These are phyloP conservation scores for Phialophora macrospora DNA, from an alignment of 2,329 filamentous ascomycete species.

Conservation along the genomic window DNA sequence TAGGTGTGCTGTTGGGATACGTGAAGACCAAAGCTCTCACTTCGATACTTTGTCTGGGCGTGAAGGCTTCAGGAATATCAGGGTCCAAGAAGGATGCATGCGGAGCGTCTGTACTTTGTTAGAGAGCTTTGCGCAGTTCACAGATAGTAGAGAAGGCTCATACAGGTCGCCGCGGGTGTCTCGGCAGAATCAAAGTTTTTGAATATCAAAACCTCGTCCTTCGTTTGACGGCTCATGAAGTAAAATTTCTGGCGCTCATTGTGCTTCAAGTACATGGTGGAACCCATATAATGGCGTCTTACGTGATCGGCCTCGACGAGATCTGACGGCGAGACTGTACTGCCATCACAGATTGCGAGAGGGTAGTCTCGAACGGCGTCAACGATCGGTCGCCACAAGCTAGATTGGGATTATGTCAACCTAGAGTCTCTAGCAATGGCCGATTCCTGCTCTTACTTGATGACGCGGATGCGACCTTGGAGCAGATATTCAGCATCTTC, in stretches of 20 bases:
- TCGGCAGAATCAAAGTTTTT: constrained; percentile 12
- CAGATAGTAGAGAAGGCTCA: background rate
- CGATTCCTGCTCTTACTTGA: constrained; percentile 3
- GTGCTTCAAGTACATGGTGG: constrained; percentile 7
- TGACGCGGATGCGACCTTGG: constrained; percentile 4
- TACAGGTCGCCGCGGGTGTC: background rate
- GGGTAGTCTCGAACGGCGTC: constrained; percentile 3
- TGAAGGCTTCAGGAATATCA: background rate
- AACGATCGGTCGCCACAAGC: constrained; percentile 7
- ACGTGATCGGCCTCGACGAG: constrained; percentile 11
- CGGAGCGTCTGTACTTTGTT: background rate
- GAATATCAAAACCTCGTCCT: constrained; percentile 7
- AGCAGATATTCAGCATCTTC: constrained; percentile 4
- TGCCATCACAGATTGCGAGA: constrained; percentile 2
- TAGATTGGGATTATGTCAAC: background rate
- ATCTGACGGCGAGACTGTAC: background rate
- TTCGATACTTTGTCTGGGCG: constrained; percentile 8
- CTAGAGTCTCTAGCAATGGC: background rate
- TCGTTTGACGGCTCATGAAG: constrained; percentile 5
- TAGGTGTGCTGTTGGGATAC: background rate
- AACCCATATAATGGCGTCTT: constrained; percentile 5
- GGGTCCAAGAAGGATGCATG: constrained; percentile 5
- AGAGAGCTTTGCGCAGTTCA: background rate
- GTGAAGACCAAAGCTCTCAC: constrained; percentile 13
- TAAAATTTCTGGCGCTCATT: background rate